Conservation (phyloP, 352 stramenopile genomes). For the Phytophthora pistaciae region DNA sequence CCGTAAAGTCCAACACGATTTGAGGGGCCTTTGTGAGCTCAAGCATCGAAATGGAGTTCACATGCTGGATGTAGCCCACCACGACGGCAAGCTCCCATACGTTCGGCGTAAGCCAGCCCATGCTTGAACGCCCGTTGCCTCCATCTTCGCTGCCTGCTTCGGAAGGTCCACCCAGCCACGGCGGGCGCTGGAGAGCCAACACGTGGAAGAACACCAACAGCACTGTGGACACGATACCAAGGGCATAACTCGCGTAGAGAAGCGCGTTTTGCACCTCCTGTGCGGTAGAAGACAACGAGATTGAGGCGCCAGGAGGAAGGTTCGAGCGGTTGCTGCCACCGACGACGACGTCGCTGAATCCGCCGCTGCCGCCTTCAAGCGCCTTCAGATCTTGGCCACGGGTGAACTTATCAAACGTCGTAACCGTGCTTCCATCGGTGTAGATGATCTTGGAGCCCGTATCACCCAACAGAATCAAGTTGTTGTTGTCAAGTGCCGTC, state of each 20-base stretch:
- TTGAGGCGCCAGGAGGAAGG: constrained; percentile 62
- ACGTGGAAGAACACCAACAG: constrained; percentile 71
- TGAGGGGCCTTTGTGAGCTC: constrained; percentile 80
- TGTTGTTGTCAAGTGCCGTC: constrained; percentile 30
- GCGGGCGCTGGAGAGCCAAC: constrained; percentile 52
- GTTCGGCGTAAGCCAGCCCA: constrained; percentile 64
- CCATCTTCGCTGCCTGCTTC: constrained; percentile 18
- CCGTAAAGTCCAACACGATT: constrained; percentile 77
- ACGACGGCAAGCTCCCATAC: constrained; percentile 74
- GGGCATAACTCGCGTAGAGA: constrained; percentile 54
- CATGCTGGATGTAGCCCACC: constrained; percentile 74
- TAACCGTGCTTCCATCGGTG: constrained; percentile 43
- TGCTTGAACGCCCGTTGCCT: constrained; percentile 24
- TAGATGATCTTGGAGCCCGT: constrained; percentile 46
- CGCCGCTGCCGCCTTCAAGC: constrained; percentile 31
- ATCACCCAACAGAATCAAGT: constrained; percentile 38
- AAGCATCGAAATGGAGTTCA: constrained; percentile 80
- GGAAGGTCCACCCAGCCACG: constrained; percentile 46
- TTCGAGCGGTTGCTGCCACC: constrained; percentile 61
- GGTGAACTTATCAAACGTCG: constrained; percentile 50
- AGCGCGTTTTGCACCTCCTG: constrained; percentile 60
- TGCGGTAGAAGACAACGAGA: constrained; percentile 55
- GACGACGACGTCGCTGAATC: constrained; percentile 48
- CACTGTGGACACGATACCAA: constrained; percentile 53
- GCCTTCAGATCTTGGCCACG: constrained; percentile 29